A percentile compares a stretch with the other conserved stretches of the same genome.
Conservation (phyloP, 2,329 filamentous ascomycete genomes). For the Fusarium subtropicale region DNA sequence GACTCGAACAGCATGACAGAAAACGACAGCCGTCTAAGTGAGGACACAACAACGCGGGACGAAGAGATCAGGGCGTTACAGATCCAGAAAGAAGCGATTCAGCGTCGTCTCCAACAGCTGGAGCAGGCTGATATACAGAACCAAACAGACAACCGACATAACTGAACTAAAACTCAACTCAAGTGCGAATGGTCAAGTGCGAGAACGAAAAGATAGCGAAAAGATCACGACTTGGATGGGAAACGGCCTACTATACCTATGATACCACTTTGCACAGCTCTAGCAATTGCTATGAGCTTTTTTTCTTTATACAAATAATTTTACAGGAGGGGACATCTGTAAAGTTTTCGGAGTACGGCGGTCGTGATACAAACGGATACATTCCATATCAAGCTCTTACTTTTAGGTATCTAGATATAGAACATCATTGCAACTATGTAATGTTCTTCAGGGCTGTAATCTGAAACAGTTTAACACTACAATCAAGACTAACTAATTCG, state of each 20-base stretch:
- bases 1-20: conserved; percentile 42
- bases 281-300: conserved; percentile 38
- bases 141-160: conserved; percentile 16
- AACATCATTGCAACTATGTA: background rate
- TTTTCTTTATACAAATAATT: conserved; percentile 26
- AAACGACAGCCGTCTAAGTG: conserved; percentile 40
- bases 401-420: conserved; percentile 1
- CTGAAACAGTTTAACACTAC: background rate
- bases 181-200: conserved; percentile 9
- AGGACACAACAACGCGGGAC: conserved; percentile 39
- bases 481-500: background rate
- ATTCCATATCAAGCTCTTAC: background rate
- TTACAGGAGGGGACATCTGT: conserved; percentile 14
- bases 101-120: conserved; percentile 53
- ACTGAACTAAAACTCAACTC: conserved; percentile 5
- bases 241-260: conserved; percentile 45
- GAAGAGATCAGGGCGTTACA: conserved; percentile 50
- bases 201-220: conserved; percentile 20
- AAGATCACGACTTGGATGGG: conserved; percentile 37
- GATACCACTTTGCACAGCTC: conserved; percentile 49
- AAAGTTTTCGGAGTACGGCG: conserved; percentile 17
- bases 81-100: conserved; percentile 52
- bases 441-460: background rate
- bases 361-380: background rate
- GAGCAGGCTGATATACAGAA: conserved; percentile 44